phyloP scores from a whole-genome alignment of 441 rosid species.

The Capsella rubella region DNA sequence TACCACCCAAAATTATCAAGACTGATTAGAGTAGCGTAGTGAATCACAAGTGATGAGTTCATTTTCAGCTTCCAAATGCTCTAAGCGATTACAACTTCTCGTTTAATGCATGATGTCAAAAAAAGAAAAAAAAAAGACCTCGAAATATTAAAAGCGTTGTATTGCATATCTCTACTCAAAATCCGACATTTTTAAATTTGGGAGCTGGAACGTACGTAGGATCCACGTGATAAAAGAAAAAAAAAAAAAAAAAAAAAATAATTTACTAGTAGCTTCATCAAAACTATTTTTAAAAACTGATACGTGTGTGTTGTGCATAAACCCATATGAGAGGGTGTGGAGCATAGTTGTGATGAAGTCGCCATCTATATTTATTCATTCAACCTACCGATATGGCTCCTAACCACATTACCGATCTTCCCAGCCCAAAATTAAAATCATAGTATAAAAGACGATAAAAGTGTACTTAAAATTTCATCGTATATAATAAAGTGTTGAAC shows the following conservation, averaged over 20 bases:
- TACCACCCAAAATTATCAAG: neutral
- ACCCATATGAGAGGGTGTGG: constrained; percentile 34
- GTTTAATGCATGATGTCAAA: neutral
- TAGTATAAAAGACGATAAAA: neutral
- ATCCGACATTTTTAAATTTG: constrained; percentile 11
- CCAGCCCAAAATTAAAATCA: neutral
- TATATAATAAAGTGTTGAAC: constrained; percentile 31
- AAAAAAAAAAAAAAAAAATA: neutral
- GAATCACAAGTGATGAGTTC: neutral
- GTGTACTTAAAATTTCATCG: neutral
- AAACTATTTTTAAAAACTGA: constrained; percentile 31
- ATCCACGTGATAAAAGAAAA: constrained; percentile 41
- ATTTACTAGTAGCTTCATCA: constrained; percentile 24
- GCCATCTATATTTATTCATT: constrained; percentile 36
- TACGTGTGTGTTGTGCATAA: constrained; percentile 23
- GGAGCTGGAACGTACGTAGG: constrained; percentile 40
- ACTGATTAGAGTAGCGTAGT: neutral
- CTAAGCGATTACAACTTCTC: neutral
- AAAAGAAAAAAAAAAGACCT: constrained; percentile 7
- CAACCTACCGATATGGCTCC: constrained; percentile 40
- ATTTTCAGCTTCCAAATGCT: neutral
- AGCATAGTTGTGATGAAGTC: constrained; percentile 33
- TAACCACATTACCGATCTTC: constrained; percentile 32
- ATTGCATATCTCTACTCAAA: neutral
- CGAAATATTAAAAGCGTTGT: neutral